Conservation (phyloP, 2,329 filamentous ascomycete genomes). For the Fonsecaea monophora region DNA sequence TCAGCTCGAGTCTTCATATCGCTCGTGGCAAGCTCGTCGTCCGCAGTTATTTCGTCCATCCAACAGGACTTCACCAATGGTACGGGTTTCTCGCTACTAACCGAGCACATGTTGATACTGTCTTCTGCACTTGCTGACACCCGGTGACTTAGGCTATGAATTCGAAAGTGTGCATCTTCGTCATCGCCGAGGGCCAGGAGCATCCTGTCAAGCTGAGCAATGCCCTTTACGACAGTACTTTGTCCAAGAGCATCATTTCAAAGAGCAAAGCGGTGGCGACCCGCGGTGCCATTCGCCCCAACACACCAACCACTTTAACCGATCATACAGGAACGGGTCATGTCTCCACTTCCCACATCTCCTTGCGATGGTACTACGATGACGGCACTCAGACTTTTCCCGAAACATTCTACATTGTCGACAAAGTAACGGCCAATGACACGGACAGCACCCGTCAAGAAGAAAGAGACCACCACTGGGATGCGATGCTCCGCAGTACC, state of each 20-base stretch:
- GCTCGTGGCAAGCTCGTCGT: slow-evolving; percentile 33
- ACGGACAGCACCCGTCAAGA: not conserved
- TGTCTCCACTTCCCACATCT: slow-evolving; percentile 27
- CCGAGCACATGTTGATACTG: not conserved
- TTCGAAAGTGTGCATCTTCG: slow-evolving; percentile 24
- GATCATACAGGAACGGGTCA: slow-evolving; percentile 26
- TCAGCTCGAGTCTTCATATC: slow-evolving; percentile 34
- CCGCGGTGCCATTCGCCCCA: slow-evolving; percentile 16
- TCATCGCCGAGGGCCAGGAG: slow-evolving; percentile 36
- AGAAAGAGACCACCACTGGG: slow-evolving; percentile 20
- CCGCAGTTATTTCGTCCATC: slow-evolving; percentile 35
- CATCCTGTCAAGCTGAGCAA: slow-evolving; percentile 29
- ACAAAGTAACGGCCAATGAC: slow-evolving; percentile 15
- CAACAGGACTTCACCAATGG: slow-evolving; percentile 25
- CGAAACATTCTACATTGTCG: slow-evolving; percentile 36
- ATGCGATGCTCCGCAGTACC: slow-evolving; percentile 28
- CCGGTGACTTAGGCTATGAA: not conserved
- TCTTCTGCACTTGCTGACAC: slow-evolving; percentile 3
- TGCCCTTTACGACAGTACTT: slow-evolving; percentile 21
- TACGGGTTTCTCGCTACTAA: slow-evolving; percentile 17
- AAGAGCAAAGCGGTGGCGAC: slow-evolving; percentile 31
- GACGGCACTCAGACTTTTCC: slow-evolving; percentile 32
- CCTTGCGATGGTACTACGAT: slow-evolving; percentile 36
- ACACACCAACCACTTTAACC: slow-evolving; percentile 21
- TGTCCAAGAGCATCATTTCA: slow-evolving; percentile 31